Evolutionary conservation across 75 land plant species (phyloP).

Genomic region (Isoetes taiwanensis): DNA sequence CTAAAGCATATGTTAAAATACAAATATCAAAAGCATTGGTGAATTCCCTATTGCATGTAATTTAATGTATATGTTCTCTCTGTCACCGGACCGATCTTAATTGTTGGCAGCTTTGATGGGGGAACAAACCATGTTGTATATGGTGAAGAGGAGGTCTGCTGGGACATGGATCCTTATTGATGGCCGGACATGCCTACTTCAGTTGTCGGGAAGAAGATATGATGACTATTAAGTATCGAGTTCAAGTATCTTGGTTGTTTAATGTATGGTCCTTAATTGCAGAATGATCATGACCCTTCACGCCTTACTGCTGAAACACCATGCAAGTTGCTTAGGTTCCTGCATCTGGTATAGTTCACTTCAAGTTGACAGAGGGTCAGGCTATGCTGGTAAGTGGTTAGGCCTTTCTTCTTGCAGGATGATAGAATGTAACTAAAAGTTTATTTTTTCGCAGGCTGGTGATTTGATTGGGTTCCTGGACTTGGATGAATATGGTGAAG

Average conservation of each 20-base stretch:
- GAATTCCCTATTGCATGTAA: too few relatives aligned
- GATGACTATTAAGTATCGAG: too few relatives aligned
- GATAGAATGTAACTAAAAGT: too few relatives aligned
- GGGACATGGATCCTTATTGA: conserved; percentile 95
- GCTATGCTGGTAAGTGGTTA: conserved; percentile 94
- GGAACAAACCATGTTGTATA: conserved; percentile 94
- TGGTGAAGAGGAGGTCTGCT: conserved; percentile 98
- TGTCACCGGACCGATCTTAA: too few relatives aligned
- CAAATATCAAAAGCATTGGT: too few relatives aligned
- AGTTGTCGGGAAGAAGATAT: too few relatives aligned
- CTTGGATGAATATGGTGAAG: conserved; percentile 97
- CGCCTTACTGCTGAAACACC: conserved; percentile 93
- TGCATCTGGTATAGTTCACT: conserved; percentile 76
- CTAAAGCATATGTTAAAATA: neutral
- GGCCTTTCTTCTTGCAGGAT: too few relatives aligned
- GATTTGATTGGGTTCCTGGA: conserved; percentile 89
- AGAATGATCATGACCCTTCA: conserved; percentile 99
- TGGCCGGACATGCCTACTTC: conserved; percentile 93
- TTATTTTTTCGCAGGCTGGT: conserved; percentile 54
- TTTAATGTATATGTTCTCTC: too few relatives aligned
- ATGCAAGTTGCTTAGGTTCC: conserved; percentile 79
- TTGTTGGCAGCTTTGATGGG: conserved; percentile 70
- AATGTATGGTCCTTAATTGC: too few relatives aligned
- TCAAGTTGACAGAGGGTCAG: conserved; percentile 84
- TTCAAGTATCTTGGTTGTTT: too few relatives aligned